Base-by-base conservation (phyloP, 2,329 filamentous ascomycete species). In the Fulvia fulva region DNA sequence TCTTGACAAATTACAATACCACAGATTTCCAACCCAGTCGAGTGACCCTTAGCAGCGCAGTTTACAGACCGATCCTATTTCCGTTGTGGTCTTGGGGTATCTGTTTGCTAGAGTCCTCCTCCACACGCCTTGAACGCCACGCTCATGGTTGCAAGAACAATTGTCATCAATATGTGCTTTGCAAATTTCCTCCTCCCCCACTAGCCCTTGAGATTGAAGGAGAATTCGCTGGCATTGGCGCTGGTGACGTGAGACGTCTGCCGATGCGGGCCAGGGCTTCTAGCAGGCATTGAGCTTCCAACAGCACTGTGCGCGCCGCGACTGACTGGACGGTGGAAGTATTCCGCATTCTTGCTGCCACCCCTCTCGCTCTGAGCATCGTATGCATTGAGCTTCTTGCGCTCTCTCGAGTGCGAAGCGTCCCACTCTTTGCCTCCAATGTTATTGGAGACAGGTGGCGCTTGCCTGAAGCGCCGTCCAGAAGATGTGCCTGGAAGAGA, bases 341-440 rank as follows among this genome's bases (percentile, higher is more conserved):
- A 60, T 11, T 63, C 60, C 9, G 41, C 49, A 28, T 54, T 52
- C 34, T 50, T 56, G 21, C 58, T 59, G 16, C 23, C 60, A 50
- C 55, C 57, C 14, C 66, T 65, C 51, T 66, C 67, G 21, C 56
- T 56, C 21, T 62, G 60, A 47, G 56, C 59, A 32, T 67, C 64
- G 51, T 67, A 67, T 22, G 59, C 26, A 43, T 64, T 67, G 19
- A 64, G 37, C 2, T 61, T 50, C 50, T 59, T 61, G 19, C 63
- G 57, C 28, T 62, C 62, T 37, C 60, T 57, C 19, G 57, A 53
- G 28, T 47, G 55, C 12, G 58, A 50, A 8, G 58, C 49, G 55
- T 70, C 66, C 65, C 69, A 73, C 57, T 73, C 70, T 54, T 71
- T 70, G 34, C 69, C 69, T 21, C 69, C 70, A 45, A 74, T 74